Percentiles rank a stretch among this genome's conserved stretches.
Conservation (phyloP, 108 stramenopile species). For the Cyclotella baltica region DNA sequence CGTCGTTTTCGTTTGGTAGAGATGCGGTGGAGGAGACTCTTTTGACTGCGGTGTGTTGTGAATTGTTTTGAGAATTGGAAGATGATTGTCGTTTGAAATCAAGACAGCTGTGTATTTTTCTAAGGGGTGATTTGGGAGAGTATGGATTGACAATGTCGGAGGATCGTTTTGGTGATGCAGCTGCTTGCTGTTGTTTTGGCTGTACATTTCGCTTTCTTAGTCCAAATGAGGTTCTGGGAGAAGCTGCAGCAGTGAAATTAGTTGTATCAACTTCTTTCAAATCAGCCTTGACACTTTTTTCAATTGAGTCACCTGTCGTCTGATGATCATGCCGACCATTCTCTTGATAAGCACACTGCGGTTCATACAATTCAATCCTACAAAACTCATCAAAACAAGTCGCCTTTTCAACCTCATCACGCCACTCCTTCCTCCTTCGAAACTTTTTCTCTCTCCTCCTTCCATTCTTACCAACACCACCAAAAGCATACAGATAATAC, state of each 20-base stretch:
- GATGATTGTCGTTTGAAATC: conserved; percentile 24
- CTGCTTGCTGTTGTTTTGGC: neutral
- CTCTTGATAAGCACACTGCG: neutral
- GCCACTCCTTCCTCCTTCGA: conserved; percentile 77
- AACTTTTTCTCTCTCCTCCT: conserved; percentile 25
- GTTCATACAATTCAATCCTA: conserved; percentile 65
- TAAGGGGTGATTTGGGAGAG: conserved; percentile 23
- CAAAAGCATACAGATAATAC: conserved; percentile 31
- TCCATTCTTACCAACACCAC: conserved; percentile 19
- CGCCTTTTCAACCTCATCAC: conserved; percentile 62
- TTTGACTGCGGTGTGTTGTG: conserved; percentile 15
- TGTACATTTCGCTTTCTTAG: neutral
- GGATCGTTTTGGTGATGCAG: neutral
- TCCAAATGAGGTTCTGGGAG: neutral
- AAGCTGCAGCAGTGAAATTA: neutral
- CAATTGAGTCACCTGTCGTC: neutral
- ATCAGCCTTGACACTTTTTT: neutral
- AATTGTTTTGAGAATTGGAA: neutral
- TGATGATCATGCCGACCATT: neutral
- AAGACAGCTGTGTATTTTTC: conserved; percentile 44
- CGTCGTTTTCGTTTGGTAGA: conserved; percentile 31
- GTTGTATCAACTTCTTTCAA: neutral
- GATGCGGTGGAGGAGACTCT: conserved; percentile 31
- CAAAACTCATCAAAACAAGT: conserved; percentile 67
- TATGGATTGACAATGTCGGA: neutral